A percentile compares a stretch with the other conserved stretches of the same genome.
phyloP scores from a whole-genome alignment of 805 yeast genomes.

The Pichia rugopelliculosa region DNA sequence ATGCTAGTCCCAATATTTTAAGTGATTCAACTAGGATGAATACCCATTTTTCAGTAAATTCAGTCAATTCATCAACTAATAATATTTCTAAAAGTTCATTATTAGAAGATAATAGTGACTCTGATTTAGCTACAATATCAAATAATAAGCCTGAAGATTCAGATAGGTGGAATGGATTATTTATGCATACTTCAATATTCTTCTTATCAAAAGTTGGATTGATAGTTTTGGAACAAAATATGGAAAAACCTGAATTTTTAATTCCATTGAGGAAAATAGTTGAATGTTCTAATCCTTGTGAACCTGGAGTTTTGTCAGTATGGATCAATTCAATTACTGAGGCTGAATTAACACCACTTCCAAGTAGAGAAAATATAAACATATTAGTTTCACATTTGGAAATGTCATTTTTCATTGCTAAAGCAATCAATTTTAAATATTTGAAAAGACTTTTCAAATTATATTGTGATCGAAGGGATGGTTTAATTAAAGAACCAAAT shows the following conservation, averaged over 20 bases:
- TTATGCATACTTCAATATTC: conserved; percentile 29
- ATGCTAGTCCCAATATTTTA: neutral
- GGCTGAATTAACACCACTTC: conserved; percentile 24
- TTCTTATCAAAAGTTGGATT: conserved; percentile 36
- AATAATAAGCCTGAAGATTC: neutral
- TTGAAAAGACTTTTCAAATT: conserved; percentile 8
- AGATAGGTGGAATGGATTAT: conserved; percentile 6
- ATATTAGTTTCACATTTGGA: conserved; percentile 13
- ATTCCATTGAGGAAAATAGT: conserved; percentile 22
- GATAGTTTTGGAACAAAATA: conserved; percentile 29
- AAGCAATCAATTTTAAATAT: conserved; percentile 6
- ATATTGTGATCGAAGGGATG: conserved; percentile 23
- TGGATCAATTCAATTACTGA: conserved; percentile 32
- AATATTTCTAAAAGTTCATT: neutral
- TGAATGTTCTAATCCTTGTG: conserved; percentile 14
- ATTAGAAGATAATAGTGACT: neutral
- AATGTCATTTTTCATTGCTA: neutral
- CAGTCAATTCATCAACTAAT: neutral
- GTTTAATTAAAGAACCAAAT: conserved; percentile 17
- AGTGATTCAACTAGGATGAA: neutral
- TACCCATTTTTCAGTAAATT: neutral
- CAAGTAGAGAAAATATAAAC: conserved; percentile 20
- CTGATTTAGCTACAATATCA: neutral
- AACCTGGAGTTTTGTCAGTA: conserved; percentile 15
- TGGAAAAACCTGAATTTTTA: conserved; percentile 14